Base-by-base conservation (phyloP, 116 monocot species). In the Phalaenopsis hybrid region DNA sequence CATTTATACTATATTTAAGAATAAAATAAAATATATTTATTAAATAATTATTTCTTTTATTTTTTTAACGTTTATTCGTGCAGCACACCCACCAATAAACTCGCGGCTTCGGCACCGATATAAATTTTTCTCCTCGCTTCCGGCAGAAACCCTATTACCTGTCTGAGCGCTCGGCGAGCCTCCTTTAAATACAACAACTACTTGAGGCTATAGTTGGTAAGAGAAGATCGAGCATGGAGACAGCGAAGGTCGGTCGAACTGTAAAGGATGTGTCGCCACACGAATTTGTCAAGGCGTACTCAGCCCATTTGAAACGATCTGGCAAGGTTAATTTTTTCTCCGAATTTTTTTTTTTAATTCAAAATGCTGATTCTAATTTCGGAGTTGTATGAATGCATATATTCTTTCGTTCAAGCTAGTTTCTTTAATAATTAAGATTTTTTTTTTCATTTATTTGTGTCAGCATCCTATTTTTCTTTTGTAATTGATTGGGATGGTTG, bases 241-340 rank as follows among this genome's bases (percentile, higher is more conserved):
- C 74, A 18, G 80, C 76, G 83, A 86, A 85, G 78, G 78, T 81
- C 31, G 85, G 85, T 3, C 83, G 80, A 68, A 90, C 90, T 0
- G 90, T 92, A 58, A 92, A 92, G 83, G 92, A 90, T 75, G 92
- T 92, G 8, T 90, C 87, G 6, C 90, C 92, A 6, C 92, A 92
- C 79, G 92, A 92, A 13, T 92, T 92, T 79, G 90, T 90, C 18
- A 88, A 86, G 81, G 92, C 92, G 4, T 92, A 92, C 78, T 78
- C 92, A 0, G 82, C 90, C 45, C 90, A 93, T 57, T 88, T 93
- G 73, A 90, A 90, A 88, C 78, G 92, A 80, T 90, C 90, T n/a
- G 92, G 92, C 33, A 89, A 92, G 89, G 92, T 89, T 44, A 4
- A 52, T 65, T 78, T 15, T n/a, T n/a, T n/a, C n/a, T n/a, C n/a